Conservation (phyloP, 2,329 filamentous ascomycete genomes). For the Teratosphaeria destructans region DNA sequence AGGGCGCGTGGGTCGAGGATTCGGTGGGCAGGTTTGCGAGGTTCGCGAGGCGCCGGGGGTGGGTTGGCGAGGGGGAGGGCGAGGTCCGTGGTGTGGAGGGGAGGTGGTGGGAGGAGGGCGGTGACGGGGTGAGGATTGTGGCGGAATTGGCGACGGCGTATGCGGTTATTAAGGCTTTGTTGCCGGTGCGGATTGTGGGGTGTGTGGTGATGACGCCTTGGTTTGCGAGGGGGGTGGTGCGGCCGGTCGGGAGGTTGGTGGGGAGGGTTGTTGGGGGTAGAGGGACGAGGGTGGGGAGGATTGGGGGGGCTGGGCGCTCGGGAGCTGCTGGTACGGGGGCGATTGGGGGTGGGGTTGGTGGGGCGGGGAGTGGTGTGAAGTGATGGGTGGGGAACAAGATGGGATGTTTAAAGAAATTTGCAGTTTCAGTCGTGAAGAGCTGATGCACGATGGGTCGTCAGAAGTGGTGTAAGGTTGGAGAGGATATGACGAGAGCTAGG, state of each 20-base stretch:
- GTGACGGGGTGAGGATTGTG: conserved; percentile 42
- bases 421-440: too few species aligned
- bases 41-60: conserved; percentile 70
- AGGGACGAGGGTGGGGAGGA: conserved; percentile 3
- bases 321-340: conserved; percentile 8
- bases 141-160: conserved; percentile 75
- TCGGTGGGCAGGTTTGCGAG: conserved; percentile 65
- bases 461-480: too few species aligned
- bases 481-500: too few species aligned
- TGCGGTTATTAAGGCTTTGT: conserved; percentile 73
- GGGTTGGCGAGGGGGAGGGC: conserved; percentile 50
- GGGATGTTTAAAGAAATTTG: not conserved
- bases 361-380: not conserved
- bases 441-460: too few species aligned
- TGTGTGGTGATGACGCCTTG: conserved; percentile 88
- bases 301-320: conserved; percentile 13
- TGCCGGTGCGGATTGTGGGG: conserved; percentile 64
- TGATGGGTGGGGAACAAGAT: not conserved
- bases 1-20: conserved; percentile 45
- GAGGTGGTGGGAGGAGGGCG: conserved; percentile 22
- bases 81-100: conserved; percentile 23
- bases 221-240: conserved; percentile 60
- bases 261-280: conserved; percentile 28
- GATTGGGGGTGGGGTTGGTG: conserved; percentile 2
- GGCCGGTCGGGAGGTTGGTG: conserved; percentile 34